Percentiles rank a stretch among this genome's conserved stretches.
Conservation (phyloP, 805 yeast species). For the Saturnispora halmiae region DNA sequence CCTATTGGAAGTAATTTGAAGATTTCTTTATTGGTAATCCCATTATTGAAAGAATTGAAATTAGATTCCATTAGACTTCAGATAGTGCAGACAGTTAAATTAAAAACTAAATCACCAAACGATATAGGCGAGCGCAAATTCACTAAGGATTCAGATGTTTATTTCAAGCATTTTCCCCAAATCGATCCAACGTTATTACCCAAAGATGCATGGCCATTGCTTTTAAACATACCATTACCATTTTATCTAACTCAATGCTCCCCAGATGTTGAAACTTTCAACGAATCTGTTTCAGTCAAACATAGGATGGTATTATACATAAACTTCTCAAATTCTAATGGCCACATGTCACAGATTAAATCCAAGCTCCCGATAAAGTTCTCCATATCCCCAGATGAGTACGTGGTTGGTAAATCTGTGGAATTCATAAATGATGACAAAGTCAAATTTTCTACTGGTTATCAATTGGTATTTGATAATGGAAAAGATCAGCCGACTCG, state of each 20-base stretch:
- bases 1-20: constrained; percentile 40
- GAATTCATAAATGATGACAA: constrained; percentile 15
- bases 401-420: constrained; percentile 21
- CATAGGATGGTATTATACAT: constrained; percentile 39
- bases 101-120: constrained; percentile 18
- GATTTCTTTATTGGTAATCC: constrained; percentile 36
- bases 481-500: constrained; percentile 1
- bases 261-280: constrained; percentile 35
- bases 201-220: constrained; percentile 38
- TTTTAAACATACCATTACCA: constrained; percentile 35
- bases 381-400: constrained; percentile 32
- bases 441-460: constrained; percentile 1
- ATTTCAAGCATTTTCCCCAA: constrained; percentile 32
- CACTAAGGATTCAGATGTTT: constrained; percentile 24
- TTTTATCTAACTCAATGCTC: constrained; percentile 31
- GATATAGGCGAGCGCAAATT: constrained; percentile 18
- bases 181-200: constrained; percentile 27
- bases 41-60: constrained; percentile 37
- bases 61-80: constrained; percentile 29
- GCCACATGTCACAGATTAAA: constrained; percentile 42
- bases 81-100: constrained; percentile 26
- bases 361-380: constrained; percentile 42
- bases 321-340: constrained; percentile 38
- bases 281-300: constrained; percentile 35
- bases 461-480: constrained; percentile 6